Base-by-base conservation (phyloP, 108 stramenopile species). In the Chaetoceros tenuissimus region DNA sequence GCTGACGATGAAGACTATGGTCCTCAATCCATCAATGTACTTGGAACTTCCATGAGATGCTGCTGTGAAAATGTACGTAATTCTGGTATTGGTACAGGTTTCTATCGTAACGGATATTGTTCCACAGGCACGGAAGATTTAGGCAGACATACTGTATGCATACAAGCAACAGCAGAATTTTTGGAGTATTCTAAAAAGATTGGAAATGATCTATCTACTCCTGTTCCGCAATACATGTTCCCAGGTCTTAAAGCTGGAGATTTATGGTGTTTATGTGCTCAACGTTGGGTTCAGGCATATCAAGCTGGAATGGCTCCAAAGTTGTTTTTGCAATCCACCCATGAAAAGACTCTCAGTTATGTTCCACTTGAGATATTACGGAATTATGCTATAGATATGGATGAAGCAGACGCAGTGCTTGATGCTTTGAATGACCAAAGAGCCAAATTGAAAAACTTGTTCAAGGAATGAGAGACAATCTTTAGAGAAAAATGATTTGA, bases 211-310 rank as follows among this genome's bases (percentile, higher is more conserved):
- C 59, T 93, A 1, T 68, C 66, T 48, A 87, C 92, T 27, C 79
- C 85, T 44, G 51, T 70, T 44, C 92, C 87, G 2, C 57, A 83
- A 28, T 93, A 77, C 49, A 50, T 51, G 19, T 93, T 93, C 62
- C 92, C 92, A 3, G 92, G 92, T 1, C 57, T 93, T 20, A 75
- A 81, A 51, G 77, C 69, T 21, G 87, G 87, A 17, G 92, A 93
- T 59, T 57, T 62, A 23, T 93, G 92, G 92, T 93, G 92, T 62
- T 67, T 93, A 3, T 93, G 92, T 71, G 92, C 92, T 5, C 75
- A 80, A 59, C 74, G 92, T 24, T 89, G 87, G 87, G 78, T 70
- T 8, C 83, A 93, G 55, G 88, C 92, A 0, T 79, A 81, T 55
- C 57, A 76, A 46, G 76, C 71, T 22, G 82, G 79, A 2, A 68